Evolutionary conservation across 2,329 filamentous ascomycete genomes (phyloP), one percentile per base, ranked within the genome.

Genomic region (Diaporthe sp.): DNA sequence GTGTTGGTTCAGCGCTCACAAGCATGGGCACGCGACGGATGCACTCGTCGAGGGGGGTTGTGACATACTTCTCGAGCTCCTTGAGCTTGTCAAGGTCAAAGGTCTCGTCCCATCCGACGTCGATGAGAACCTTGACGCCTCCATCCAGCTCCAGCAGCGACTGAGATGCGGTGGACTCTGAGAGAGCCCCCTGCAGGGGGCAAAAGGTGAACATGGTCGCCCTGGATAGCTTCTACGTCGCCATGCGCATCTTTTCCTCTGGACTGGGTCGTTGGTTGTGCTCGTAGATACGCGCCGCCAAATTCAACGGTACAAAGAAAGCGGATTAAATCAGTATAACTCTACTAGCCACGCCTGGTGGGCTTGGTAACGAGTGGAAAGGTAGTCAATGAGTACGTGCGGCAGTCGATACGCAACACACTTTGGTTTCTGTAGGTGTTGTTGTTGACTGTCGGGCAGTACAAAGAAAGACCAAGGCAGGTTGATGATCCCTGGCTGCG

Each of bases 81-180:
- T 92, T 92, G 71, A 99, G 91, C 87, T 95, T 94, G 77, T 91
- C 90, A 44, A 92, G 91, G 82, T 98, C 94, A 83, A 99, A 98
- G 2, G 91, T 90, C 83, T 98, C 95, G 83, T 98, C 96, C 97
- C 97, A 99, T 76, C 97, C 97, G 60, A 98, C 93, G 82, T 98
- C 96, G 51, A 99, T 92, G 72, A 99, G 90, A 71, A 99, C 92
- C 84, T 98, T 98, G 86, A 99, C 94, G 76, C 96, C 97, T 78
- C 96, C 96, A 86, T 99, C 97, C 74, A 99, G 93, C 87, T 98
- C 96, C 65, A 99, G 88, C 49, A 99, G 91, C n/a, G 97, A 98
- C 84, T 98, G 95, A 78, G 95, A 97, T 58, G 96, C 96, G 75
- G 92, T 89, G 62, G 95, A 97, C 79, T 94, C 91, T 71, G 95